Base-by-base conservation (phyloP, 768 basidiomycete species). In the Clathrus columnatus region DNA sequence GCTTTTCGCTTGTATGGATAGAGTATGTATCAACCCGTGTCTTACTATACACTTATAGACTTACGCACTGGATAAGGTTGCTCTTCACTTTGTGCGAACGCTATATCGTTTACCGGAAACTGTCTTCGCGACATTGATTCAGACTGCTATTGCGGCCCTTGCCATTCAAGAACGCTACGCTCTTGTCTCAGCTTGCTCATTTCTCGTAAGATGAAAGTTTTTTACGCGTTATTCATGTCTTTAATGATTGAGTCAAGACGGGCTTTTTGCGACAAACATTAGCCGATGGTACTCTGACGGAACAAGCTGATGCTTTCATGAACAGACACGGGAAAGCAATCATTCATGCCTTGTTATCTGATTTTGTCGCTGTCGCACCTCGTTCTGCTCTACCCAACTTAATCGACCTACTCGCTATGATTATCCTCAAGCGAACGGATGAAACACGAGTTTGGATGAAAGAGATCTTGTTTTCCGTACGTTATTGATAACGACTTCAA, bases 311-410 rank as follows among this genome's bases (percentile, higher is more conserved):
- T 4, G 72, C 81, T 14, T 65, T 85, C 11, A 70, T 82, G 36
- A 68, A 69, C 21, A 62, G 66, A 29, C 80, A 82, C 49, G 90
- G 88, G n/a, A 77, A 74, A 26, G 61, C 75, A 17, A 79, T 94
- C 56, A 80, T 93, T 68, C 77, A 79, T 16, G 86, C 86, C 0
- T 69, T 93, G 2, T 67, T 97, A 18, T 74, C 76, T 49, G 92
- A 88, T 20, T 89, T 95, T 52, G 93, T 89, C 0, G 84, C 87
- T 11, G 78, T 85, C 2, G 86, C 91, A 1, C 94, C 94, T 0
- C 73, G 91, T 54, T 90, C 89, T 21, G 84, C 81, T 17, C 83
- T 85, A 4, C 84, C 80, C 18, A 95, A 95, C 65, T 74, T 96
- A 24, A 85, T 90, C 3, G 92, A 95, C 61, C 68, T 96, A 27